Conservation (phyloP, 495 filamentous ascomycete genomes). For the Tuber calosporum region DNA sequence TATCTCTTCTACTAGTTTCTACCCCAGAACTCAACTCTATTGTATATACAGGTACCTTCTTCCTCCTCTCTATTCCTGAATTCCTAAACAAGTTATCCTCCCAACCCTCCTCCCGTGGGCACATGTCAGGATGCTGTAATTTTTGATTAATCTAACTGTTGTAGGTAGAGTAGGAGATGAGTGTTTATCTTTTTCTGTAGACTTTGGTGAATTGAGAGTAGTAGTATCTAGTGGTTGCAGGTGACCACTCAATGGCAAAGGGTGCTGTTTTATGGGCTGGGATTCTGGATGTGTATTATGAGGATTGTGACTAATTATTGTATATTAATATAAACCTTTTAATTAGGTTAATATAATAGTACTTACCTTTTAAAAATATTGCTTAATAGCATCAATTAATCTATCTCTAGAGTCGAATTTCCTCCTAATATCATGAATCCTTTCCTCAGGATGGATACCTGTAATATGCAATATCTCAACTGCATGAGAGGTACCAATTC, state of each 20-base stretch:
- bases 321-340: no score
- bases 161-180: neutral
- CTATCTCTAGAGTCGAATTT: no score
- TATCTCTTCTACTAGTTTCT: neutral
- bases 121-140: neutral
- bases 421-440: no score
- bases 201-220: neutral
- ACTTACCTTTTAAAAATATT: no score
- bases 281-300: neutral
- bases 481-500: neutral
- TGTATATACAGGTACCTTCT: neutral
- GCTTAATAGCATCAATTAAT: no score
- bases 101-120: neutral
- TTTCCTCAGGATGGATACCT: no score
- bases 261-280: neutral
- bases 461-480: neutral
- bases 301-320: no score
- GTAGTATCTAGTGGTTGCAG: neutral
- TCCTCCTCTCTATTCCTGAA: neutral
- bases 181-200: neutral
- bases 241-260: neutral
- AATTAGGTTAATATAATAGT: no score
- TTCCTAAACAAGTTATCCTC: neutral
- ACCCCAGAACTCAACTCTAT: neutral
- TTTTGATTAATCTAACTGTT: neutral